Conservation (phyloP, 192 early-diverging fungal genomes). For the Funneliformis geosporum region DNA sequence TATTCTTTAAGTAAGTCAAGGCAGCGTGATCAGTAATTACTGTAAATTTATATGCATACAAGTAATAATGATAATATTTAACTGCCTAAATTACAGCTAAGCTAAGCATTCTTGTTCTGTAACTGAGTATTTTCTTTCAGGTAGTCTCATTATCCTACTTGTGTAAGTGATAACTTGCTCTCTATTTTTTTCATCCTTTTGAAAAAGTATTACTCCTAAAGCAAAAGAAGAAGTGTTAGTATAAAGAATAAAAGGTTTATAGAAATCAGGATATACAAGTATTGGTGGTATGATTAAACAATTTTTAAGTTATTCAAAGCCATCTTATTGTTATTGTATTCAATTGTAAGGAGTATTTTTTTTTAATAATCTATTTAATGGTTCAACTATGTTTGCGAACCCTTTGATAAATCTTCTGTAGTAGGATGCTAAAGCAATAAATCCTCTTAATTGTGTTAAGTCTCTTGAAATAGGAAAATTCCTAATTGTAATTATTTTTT, state of each 20-base stretch:
- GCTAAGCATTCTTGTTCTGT: slow-evolving; percentile 18
- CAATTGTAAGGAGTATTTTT: neutral
- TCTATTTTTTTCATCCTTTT: neutral
- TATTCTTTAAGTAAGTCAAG: no score
- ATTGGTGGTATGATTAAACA: neutral
- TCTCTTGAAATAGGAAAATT: slow-evolving; percentile 19
- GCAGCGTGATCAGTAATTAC: no score
- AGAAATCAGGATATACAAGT: neutral
- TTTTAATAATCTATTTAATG: neutral
- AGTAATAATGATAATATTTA: neutral
- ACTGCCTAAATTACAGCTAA: slow-evolving; percentile 30
- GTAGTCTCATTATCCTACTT: neutral
- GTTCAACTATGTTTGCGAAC: neutral
- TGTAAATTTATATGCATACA: no score
- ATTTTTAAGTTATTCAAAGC: neutral
- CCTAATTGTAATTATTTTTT: slow-evolving; percentile 9
- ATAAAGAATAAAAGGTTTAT: neutral
- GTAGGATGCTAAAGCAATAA: neutral
- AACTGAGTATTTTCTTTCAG: slow-evolving; percentile 11
- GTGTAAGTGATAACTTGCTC: slow-evolving; percentile 19
- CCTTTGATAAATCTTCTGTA: neutral
- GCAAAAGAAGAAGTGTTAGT: neutral
- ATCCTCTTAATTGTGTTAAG: slow-evolving; percentile 11
- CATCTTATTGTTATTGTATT: neutral
- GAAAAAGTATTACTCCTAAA: neutral